Base-by-base conservation (phyloP, 352 stramenopile genomes). In the Pythium aristosporum region DNA sequence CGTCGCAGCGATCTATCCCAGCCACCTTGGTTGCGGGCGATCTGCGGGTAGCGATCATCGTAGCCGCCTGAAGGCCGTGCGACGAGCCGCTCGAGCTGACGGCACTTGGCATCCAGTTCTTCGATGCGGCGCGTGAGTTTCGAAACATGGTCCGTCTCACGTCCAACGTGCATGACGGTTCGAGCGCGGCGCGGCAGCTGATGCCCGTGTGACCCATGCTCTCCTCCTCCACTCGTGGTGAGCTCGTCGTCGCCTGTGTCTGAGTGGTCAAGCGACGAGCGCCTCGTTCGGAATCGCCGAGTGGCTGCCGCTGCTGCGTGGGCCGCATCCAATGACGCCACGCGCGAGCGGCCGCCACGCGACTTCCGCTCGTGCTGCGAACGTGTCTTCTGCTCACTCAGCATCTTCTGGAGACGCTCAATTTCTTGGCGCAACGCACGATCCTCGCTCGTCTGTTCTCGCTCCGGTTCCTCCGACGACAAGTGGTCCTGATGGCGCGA, bases 21-120 rank as follows among this genome's bases (percentile, higher is more conserved):
- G 10, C 42, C 49, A 8, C 34, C 11, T 13, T 64, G 52, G 36
- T 23, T 39, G 20, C 43, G 43, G 0, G n/a, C 28, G 13, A 46
- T 60, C 43, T 50, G 52, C 3, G 58, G 48, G 39, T 67, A 72
- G 36, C 54, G 50, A 7, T 72, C 58, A 8, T 65, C 54, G 48
- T 65, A 67, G 5, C 43, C 42, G 11, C 36, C 23, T 42, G 61
- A 34, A 3, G 68, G 61, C 0, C 78, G 74, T 20, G 79, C 72
- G 36, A 94, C 79, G 36, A 92, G 71, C 47, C 86, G 78, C 68
- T 94, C 85, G 46, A 94, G 65, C 30, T 88, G 87, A 36, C 87
- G 86, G 68, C 85, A 94, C 61, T 94, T 94, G 0, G 77, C 76
- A 46, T 94, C 82, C 57, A 94, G 61, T 46, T 92, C 82, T 67